Evolutionary conservation across 2,329 filamentous ascomycete species (phyloP).

Genomic region (Phymatotrichopsis omnivora): DNA sequence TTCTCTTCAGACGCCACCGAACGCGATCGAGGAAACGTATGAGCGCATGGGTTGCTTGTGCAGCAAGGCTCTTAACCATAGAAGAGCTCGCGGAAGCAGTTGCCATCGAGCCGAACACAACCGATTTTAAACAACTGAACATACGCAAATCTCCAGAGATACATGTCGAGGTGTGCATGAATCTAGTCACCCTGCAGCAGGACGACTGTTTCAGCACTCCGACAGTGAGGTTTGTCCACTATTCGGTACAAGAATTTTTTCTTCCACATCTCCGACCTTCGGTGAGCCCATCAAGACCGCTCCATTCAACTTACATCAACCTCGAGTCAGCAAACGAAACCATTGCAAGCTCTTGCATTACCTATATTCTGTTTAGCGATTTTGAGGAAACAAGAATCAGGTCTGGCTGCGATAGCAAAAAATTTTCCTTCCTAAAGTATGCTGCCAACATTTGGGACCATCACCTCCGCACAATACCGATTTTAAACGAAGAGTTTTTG

Average conservation of each 20-base stretch:
- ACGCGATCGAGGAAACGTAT: slow-evolving; percentile 16
- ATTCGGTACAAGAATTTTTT: slow-evolving; percentile 18
- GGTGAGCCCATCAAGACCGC: no score
- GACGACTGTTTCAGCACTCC: slow-evolving; percentile 1
- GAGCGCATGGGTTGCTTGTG: slow-evolving; percentile 17
- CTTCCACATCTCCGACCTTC: no score
- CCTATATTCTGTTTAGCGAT: not conserved
- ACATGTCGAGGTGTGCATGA: not conserved
- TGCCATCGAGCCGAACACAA: slow-evolving; percentile 12
- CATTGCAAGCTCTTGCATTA: slow-evolving; percentile 5
- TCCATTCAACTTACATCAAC: no score
- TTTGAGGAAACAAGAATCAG: no score
- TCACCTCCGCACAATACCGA: no score
- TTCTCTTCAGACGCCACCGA: slow-evolving; percentile 15
- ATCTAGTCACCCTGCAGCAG: slow-evolving; percentile 6
- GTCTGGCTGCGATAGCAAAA: no score
- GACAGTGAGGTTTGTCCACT: slow-evolving; percentile 19
- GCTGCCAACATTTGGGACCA: slow-evolving; percentile 6
- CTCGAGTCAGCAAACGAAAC: slow-evolving; percentile 9
- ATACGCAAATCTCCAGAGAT: slow-evolving; percentile 1
- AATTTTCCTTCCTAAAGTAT: slow-evolving; percentile 6
- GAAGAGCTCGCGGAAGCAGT: slow-evolving; percentile 16
- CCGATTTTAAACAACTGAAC: no score
- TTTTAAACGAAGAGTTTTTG: no score
- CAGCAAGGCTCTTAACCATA: slow-evolving; percentile 8